Evolutionary conservation across 345 rosid genomes (phyloP), one percentile per base, ranked within the genome.

Genomic region (Erucastrum elatum): DNA sequence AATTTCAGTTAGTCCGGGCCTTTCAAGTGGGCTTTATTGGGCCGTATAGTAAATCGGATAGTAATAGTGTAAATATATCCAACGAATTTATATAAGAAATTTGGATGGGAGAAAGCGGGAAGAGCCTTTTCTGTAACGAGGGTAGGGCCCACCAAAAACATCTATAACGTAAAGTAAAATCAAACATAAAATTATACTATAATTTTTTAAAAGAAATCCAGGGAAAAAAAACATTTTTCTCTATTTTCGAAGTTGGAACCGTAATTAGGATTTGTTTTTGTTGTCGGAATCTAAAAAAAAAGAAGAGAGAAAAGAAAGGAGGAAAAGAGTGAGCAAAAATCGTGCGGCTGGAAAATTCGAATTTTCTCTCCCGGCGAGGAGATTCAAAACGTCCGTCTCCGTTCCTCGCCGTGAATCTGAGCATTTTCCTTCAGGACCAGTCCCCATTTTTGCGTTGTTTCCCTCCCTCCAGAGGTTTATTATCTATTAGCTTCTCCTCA

Each of bases 201-300:
- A 53, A 17, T 65, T 59, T 73, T 2, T 10, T 2, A 2, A 39
- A 41, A 41, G 10, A 44, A 58, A 66, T 60, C 72, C 55, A 9
- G 30, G 3, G 39, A 8, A 35, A 64, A 35, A 39, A 1, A 29
- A 34, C 5, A 78, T 25, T 66, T 78, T 67, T 4, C 8, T 3
- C 12, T 12, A 70, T 53, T 66, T 66, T 10, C 56, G 41, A 66
- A 72, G 3, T 79, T 72, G 25, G 44, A 66, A 71, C 76, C 60
- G 71, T 37, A 78, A 79, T 79, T 80, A 80, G 78, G 53, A 4
- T 68, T 80, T 79, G 35, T 67, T 79, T 79, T 72, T n/a, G n/a
- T 79, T 68, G 46, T 61, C 26, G 66, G 10, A 80, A 68, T 74
- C 49, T 46, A 41, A 66, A 78, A 58, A 44, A 61, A 67, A 3